Evolutionary conservation across 2,329 filamentous ascomycete genomes (phyloP), one percentile per base, ranked within the genome.

Genomic region (Immersiporthe knoxdaviesiana): DNA sequence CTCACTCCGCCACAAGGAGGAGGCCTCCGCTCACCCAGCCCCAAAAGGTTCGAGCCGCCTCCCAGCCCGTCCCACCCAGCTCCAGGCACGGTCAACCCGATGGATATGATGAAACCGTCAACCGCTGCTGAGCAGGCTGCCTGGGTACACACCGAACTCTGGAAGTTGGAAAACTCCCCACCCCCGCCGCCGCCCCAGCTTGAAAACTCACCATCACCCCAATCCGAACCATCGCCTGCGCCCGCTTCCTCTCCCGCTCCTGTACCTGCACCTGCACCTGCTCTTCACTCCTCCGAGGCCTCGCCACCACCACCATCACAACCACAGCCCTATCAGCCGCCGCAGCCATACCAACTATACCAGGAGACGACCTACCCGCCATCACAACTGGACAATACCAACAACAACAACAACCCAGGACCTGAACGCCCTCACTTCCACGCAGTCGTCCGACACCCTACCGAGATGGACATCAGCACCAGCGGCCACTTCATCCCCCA

Each of bases 51-150:
- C n/a, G 64, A 71, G 63, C 67, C 72, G 7, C 72, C 75, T 47
- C 74, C 72, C 1, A 76, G 75, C 65, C 75, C 75, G 14, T 71
- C 61, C 35, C 72, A 79, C 62, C 78, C 83, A 47, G 78, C 80
- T 1, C 81, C 81, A 3, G 83, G 82, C 44, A 86, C 84, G 4
- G 84, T 84, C 12, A 86, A 86, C 54, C 84, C 84, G 0, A 85
- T 85, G 81, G 83, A 85, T 63, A 82, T 87, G 39, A 86, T 85
- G 84, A 82, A 80, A 6, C 79, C 80, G 0, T 79, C 78, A 16
- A 81, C 78, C 52, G 73, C 74, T 11, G 74, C 76, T 37, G 80
- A 81, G 70, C 78, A 74, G 37, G 75, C 74, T 35, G 77, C 75
- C 68, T 76, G 75, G 70, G 73, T 78, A 24, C 74, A 79, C 35